These are phyloP conservation scores for Entomortierella lignicola DNA, from an alignment of 192 early-diverging fungal species.

Conservation along the genomic window DNA sequence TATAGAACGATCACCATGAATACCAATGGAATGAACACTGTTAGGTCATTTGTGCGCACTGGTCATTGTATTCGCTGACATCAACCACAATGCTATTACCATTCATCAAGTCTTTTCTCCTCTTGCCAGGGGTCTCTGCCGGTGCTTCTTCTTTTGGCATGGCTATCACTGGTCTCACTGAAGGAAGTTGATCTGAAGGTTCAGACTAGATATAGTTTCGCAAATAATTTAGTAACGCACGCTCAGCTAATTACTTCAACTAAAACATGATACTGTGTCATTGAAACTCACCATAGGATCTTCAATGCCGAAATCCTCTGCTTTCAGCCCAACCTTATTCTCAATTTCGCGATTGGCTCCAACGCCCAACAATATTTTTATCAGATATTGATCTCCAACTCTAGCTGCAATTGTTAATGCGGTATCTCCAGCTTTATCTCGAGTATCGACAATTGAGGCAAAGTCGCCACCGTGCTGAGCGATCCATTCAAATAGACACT, in stretches of 20 bases:
- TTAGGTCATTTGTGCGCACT: too few relatives aligned
- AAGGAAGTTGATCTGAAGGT: neutral
- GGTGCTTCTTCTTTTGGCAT: conserved; percentile 5
- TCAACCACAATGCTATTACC: conserved; percentile 18
- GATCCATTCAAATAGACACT: conserved; percentile 80
- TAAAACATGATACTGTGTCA: neutral
- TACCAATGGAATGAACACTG: neutral
- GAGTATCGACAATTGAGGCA: conserved; percentile 65
- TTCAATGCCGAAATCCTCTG: conserved; percentile 73
- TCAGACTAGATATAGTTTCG: neutral
- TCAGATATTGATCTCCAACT: conserved; percentile 76
- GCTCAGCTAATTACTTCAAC: neutral
- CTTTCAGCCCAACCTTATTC: conserved; percentile 83
- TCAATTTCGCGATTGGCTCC: conserved; percentile 81
- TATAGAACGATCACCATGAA: neutral
- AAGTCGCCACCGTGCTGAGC: conserved; percentile 59
- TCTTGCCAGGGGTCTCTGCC: conserved; percentile 14
- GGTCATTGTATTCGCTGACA: too few relatives aligned
- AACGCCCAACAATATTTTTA: conserved; percentile 75
- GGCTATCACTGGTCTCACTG: conserved; percentile 3
- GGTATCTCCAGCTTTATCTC: conserved; percentile 84
- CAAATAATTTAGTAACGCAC: neutral
- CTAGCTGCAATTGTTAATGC: conserved; percentile 91
- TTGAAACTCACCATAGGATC: conserved; percentile 30
- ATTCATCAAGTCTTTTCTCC: conserved; percentile 49